Conservation (phyloP, 164 flowering plant genomes). For the Aristolochia californica region DNA sequence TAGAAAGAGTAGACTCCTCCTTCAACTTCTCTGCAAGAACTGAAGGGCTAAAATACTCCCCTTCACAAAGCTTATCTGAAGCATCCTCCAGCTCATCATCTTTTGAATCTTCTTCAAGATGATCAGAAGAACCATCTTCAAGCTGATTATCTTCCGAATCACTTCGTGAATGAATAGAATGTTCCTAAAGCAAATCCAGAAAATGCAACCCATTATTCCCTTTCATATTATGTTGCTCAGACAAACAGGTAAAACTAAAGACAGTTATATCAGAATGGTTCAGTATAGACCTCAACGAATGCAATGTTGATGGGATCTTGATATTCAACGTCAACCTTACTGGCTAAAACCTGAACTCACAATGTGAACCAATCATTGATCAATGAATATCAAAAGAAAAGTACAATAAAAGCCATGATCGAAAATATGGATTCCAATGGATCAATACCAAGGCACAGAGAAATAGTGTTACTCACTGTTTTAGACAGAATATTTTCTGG, state of each 20-base stretch:
- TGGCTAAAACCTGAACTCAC: too few species aligned
- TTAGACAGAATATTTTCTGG: conserved; percentile 9
- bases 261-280: background rate
- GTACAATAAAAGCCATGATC: background rate
- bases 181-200: conserved; percentile 33
- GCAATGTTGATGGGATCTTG: too few species aligned
- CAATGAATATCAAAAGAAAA: too few species aligned
- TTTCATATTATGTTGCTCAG: background rate
- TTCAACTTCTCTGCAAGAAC: conserved; percentile 52
- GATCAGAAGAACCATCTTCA: conserved; percentile 25
- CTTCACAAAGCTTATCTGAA: conserved; percentile 27
- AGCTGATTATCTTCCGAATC: background rate
- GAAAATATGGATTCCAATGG: background rate
- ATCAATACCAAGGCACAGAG: background rate
- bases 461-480: conserved; percentile 7
- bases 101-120: conserved; percentile 27
- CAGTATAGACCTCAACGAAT: conserved; percentile 27
- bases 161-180: background rate
- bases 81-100: conserved; percentile 21
- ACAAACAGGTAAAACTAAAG: too few species aligned
- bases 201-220: background rate
- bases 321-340: too few species aligned
- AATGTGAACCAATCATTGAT: too few species aligned
- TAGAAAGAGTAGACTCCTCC: conserved; percentile 54
- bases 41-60: conserved; percentile 54